A percentile compares a stretch with the other conserved stretches of the same genome.
phyloP scores from a whole-genome alignment of 345 rosid genomes.

The thale cress (Arabidopsis thaliana) region DNA sequence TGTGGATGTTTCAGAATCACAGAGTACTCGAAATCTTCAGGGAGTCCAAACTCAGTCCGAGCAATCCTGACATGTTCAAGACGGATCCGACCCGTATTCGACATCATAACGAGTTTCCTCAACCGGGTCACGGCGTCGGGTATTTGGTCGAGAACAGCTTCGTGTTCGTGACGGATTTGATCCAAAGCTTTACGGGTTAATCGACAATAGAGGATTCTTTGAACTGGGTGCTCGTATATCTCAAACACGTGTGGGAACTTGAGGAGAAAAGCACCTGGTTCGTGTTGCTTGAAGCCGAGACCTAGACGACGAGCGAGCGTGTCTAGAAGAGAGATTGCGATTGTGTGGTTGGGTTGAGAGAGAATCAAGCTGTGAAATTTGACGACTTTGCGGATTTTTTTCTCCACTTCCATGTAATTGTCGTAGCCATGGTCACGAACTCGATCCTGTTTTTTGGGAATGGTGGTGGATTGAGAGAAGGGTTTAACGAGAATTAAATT shows the following conservation, averaged over 20 bases:
- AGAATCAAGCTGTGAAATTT: slow-evolving; percentile 76
- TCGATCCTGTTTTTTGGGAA: slow-evolving; percentile 74
- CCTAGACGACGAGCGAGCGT: slow-evolving; percentile 71
- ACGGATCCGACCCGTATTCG: slow-evolving; percentile 71
- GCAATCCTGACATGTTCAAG: slow-evolving; percentile 88
- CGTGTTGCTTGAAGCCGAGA: slow-evolving; percentile 76
- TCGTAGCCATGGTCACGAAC: slow-evolving; percentile 94
- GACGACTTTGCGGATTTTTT: slow-evolving; percentile 78
- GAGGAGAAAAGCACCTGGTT: slow-evolving; percentile 75
- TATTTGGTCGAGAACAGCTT: slow-evolving; percentile 64
- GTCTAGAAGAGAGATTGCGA: slow-evolving; percentile 75
- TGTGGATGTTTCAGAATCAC: slow-evolving; percentile 72
- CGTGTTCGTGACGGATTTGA: slow-evolving; percentile 73
- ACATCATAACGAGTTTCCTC: slow-evolving; percentile 84
- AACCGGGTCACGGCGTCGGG: slow-evolving; percentile 70
- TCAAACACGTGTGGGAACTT: slow-evolving; percentile 88
- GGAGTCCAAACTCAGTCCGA: slow-evolving; percentile 78
- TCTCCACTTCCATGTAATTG: slow-evolving; percentile 96
- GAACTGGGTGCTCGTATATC: slow-evolving; percentile 93
- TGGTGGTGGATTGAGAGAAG: slow-evolving; percentile 79
- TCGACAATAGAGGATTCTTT: slow-evolving; percentile 75
- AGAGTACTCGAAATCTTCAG: slow-evolving; percentile 89
- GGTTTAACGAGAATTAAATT: slow-evolving; percentile 35
- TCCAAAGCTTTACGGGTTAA: slow-evolving; percentile 64
- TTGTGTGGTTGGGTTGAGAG: slow-evolving; percentile 65